Evolutionary conservation across 495 filamentous ascomycete genomes (phyloP).

Genomic region (Pyrenula massariospora): DNA sequence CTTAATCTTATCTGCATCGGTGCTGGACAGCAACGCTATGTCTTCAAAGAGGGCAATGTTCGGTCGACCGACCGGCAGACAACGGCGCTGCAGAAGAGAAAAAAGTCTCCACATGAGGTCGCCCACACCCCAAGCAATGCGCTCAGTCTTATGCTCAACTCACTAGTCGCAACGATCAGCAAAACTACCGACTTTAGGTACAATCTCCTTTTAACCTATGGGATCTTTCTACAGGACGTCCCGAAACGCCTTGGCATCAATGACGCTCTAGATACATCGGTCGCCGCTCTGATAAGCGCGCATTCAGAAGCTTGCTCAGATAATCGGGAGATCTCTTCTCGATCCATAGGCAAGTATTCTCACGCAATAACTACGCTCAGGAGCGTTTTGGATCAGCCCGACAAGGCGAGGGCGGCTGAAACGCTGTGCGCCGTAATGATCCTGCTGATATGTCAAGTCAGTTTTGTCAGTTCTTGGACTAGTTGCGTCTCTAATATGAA

Average conservation of each 20-base stretch:
- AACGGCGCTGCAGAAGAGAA: no score
- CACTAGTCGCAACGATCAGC: conserved; percentile 17
- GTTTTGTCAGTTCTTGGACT: not conserved
- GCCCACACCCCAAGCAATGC: conserved; percentile 14
- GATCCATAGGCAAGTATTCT: conserved; percentile 24
- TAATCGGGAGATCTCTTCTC: conserved; percentile 4
- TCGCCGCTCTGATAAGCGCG: conserved; percentile 21
- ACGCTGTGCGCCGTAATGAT: conserved; percentile 35
- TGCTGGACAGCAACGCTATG: conserved; percentile 32
- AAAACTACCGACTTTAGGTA: conserved; percentile 27
- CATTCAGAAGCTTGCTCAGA: conserved; percentile 16
- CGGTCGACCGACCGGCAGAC: no score
- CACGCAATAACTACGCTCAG: conserved; percentile 21
- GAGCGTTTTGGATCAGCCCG: conserved; percentile 23
- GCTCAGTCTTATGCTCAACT: conserved; percentile 11
- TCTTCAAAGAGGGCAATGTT: conserved; percentile 33
- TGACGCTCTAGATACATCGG: conserved; percentile 27
- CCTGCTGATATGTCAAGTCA: conserved; percentile 24
- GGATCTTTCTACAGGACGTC: conserved; percentile 22
- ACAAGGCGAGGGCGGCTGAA: conserved; percentile 21
- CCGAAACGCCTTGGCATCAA: conserved; percentile 28
- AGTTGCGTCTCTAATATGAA: not conserved
- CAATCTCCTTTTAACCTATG: conserved; percentile 29
- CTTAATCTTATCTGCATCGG: conserved; percentile 31
- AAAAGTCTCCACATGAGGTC: no score